Evolutionary conservation across 257 asterid species (phyloP).

Genomic region (Primulina eburnea): DNA sequence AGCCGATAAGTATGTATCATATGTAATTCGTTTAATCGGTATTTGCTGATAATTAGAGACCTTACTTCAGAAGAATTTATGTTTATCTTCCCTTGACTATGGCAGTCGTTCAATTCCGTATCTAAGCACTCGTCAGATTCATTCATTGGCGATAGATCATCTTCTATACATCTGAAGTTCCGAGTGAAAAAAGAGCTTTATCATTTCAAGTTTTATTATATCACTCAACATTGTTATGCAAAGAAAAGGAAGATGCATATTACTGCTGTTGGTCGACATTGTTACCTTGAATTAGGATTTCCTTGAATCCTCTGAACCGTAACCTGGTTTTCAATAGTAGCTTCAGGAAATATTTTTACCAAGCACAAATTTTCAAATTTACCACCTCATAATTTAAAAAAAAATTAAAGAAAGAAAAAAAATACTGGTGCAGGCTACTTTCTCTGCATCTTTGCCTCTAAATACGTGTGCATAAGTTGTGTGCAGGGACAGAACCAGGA

Average conservation of each 20-base stretch:
- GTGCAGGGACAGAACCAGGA: background rate
- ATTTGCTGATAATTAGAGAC: slow-evolving; percentile 30
- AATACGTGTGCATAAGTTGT: background rate
- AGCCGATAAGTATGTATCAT: slow-evolving; percentile 16
- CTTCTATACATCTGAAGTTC: slow-evolving; percentile 56
- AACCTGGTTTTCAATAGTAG: slow-evolving; percentile 48
- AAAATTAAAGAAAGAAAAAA: background rate
- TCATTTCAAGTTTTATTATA: slow-evolving; percentile 4
- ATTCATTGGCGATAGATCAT: slow-evolving; percentile 38
- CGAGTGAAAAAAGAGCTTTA: slow-evolving; percentile 4
- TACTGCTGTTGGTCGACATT: slow-evolving; percentile 21
- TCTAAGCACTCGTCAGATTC: slow-evolving; percentile 44
- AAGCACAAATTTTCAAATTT: slow-evolving; percentile 2
- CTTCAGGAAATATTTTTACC: slow-evolving; percentile 14
- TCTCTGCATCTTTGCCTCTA: slow-evolving; percentile 11
- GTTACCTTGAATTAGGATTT: slow-evolving; percentile 58
- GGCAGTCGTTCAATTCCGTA: slow-evolving; percentile 32
- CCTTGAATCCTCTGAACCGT: slow-evolving; percentile 72
- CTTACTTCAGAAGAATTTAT: slow-evolving; percentile 62
- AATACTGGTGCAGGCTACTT: background rate
- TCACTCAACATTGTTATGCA: slow-evolving; percentile 7
- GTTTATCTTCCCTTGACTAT: slow-evolving; percentile 30
- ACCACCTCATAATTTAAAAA: background rate
- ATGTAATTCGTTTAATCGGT: background rate
- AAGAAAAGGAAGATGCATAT: slow-evolving; percentile 13